A percentile compares a stretch with the other conserved stretches of the same genome.
Evolutionary conservation across 208 protist genomes (phyloP).

Genomic region (Polymyxa betae): DNA sequence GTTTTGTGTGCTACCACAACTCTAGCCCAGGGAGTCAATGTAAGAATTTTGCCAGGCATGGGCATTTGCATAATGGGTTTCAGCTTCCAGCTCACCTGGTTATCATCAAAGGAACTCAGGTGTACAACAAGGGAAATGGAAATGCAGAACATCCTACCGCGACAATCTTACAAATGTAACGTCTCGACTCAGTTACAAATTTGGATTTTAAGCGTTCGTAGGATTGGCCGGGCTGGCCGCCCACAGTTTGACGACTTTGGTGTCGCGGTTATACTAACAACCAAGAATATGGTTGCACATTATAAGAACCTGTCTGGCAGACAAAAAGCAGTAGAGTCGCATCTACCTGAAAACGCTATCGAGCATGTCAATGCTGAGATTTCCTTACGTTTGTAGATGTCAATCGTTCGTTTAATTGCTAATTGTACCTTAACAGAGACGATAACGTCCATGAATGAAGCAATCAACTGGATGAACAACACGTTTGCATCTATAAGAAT

Average conservation of each 20-base stretch:
- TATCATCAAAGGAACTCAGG: conserved; percentile 13
- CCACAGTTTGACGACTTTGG: conserved; percentile 46
- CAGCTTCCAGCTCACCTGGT: conserved; percentile 16
- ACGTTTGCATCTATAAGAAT: conserved; percentile 25
- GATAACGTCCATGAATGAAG: background rate
- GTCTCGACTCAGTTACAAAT: background rate
- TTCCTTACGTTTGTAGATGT: background rate
- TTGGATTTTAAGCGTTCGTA: background rate
- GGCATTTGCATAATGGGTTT: background rate
- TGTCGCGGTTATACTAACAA: conserved; percentile 42
- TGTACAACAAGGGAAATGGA: background rate
- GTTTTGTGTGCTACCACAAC: conserved; percentile 16
- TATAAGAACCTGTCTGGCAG: background rate
- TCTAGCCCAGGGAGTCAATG: conserved; percentile 34
- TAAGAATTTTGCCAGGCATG: background rate
- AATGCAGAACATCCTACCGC: background rate
- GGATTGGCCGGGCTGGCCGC: conserved; percentile 19
- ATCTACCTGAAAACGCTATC: background rate
- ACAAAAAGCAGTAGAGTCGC: conserved; percentile 17
- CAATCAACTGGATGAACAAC: background rate
- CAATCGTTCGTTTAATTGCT: background rate
- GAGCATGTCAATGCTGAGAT: conserved; percentile 50
- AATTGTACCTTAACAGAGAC: background rate
- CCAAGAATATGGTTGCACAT: background rate
- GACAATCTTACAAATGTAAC: conserved; percentile 39